Percentiles rank a stretch among this genome's conserved stretches.
phyloP scores from a whole-genome alignment of 768 basidiomycete genomes.

The Leccinum sublutescens region DNA sequence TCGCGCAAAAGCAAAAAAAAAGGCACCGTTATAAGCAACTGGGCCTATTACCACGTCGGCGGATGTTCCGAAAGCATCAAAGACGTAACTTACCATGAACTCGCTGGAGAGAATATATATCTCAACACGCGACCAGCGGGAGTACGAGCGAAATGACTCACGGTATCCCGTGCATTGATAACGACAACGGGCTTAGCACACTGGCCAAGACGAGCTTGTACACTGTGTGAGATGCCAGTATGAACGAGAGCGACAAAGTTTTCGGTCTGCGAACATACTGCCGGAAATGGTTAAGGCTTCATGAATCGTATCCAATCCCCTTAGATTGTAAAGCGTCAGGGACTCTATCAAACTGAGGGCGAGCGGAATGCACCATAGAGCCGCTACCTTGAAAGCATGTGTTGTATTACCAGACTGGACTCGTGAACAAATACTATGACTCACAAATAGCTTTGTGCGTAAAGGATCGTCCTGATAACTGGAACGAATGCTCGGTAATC shows the following conservation, averaged over 20 bases:
- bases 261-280: background rate
- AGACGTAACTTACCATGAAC: conserved; percentile 4
- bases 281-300: conserved; percentile 8
- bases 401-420: background rate
- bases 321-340: background rate
- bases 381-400: conserved; percentile 4
- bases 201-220: conserved; percentile 10
- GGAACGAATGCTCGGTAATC: no score
- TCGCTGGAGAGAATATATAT: conserved; percentile 1
- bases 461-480: conserved; percentile 9
- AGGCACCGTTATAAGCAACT: conserved; percentile 3
- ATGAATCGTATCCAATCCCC: conserved; percentile 11
- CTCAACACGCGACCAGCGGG: background rate
- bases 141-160: conserved; percentile 1
- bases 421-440: background rate
- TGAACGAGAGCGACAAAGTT: background rate
- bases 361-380: conserved; percentile 3
- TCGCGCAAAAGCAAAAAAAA: background rate
- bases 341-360: background rate
- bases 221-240: background rate
- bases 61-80: background rate
- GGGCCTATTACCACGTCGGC: background rate
- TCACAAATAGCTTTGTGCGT: conserved; percentile 11
- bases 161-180: background rate
- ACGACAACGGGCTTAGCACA: background rate